phyloP scores from a whole-genome alignment of 768 basidiomycete genomes.

The Lactarius psammicola region DNA sequence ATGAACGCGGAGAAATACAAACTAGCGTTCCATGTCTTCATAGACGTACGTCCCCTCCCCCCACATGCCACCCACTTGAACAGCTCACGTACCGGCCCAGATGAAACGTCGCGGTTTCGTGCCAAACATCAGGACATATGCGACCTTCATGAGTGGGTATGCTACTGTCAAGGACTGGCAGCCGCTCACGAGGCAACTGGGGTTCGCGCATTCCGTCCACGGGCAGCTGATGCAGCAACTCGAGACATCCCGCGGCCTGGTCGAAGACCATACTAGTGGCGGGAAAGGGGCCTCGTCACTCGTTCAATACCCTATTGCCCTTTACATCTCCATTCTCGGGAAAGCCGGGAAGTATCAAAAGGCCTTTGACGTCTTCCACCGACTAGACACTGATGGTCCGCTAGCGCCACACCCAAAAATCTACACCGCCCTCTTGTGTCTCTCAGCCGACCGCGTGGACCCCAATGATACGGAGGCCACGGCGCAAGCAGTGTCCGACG shows the following conservation, averaged over 20 bases:
- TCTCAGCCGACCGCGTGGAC: conserved; percentile 38
- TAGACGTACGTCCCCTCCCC: conserved; percentile 51
- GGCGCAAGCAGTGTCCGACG: conserved; percentile 45
- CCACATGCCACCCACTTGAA: not conserved
- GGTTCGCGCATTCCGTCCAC: conserved; percentile 59
- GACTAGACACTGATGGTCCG: conserved; percentile 60
- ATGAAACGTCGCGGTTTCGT: conserved; percentile 83
- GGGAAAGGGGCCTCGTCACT: conserved; percentile 27
- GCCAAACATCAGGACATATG: conserved; percentile 65
- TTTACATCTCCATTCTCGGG: conserved; percentile 68
- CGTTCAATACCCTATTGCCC: conserved; percentile 43
- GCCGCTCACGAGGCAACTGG: conserved; percentile 56
- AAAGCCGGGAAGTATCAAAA: conserved; percentile 57
- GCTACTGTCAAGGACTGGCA: conserved; percentile 62
- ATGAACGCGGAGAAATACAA: conserved; percentile 56
- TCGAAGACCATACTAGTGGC: conserved; percentile 46
- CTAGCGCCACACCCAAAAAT: conserved; percentile 58
- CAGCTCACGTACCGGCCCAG: conserved; percentile 38
- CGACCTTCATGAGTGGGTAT: conserved; percentile 66
- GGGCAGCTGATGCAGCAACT: conserved; percentile 53
- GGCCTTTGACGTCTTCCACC: conserved; percentile 74
- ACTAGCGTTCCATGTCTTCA: conserved; percentile 61
- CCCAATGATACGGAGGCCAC: conserved; percentile 23
- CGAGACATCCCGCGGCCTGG: conserved; percentile 46
- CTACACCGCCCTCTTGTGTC: conserved; percentile 65